Evolutionary conservation across 306 rosid genomes (phyloP), one percentile per base, ranked within the genome.

Genomic region (Fragaria nilgerrensis): DNA sequence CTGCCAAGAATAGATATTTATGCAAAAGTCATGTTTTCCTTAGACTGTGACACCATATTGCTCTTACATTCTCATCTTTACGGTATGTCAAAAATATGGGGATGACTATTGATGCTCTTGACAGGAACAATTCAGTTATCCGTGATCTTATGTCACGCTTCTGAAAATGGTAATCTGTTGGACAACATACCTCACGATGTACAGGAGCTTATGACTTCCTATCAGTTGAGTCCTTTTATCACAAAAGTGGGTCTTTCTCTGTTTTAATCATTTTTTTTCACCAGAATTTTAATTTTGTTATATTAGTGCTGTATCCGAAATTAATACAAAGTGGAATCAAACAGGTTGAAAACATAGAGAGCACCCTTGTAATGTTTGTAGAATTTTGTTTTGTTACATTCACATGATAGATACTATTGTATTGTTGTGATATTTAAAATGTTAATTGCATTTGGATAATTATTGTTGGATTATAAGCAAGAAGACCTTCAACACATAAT

Each of bases 171-270:
- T 56, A 29, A 77, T 82, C 88, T 83, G 68, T 55, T 82, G 83
- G 91, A 84, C 79, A 73, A 25, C 76, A 72, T 92, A 73, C 87
- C 88, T 3, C 79, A 75, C 9, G 83, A 75, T 77, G 84, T 92
- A 25, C 88, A 74, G 69, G 92, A 89, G 89, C 83, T 92, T 68
- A 83, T 92, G 73, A 75, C 69, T 52, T 81, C 84, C 84, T 84
- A 90, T 85, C 85, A 88, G 87, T 89, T 95, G 92, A 92, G 89
- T 92, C 86, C 96, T 74, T 95, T 89, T 88, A 82, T 85, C 80
- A 81, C 95, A 82, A 90, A 95, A 88, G 98, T 95, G 88, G 83
- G 93, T 90, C 64, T 86, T 84, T 78, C 15, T 84, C 81, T 81
- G 34, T 76, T 19, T 32, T 0, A 13, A 16, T 63, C 2, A 0